phyloP scores from a whole-genome alignment of 2,329 filamentous ascomycete species.

The Monilinia fructigena region DNA sequence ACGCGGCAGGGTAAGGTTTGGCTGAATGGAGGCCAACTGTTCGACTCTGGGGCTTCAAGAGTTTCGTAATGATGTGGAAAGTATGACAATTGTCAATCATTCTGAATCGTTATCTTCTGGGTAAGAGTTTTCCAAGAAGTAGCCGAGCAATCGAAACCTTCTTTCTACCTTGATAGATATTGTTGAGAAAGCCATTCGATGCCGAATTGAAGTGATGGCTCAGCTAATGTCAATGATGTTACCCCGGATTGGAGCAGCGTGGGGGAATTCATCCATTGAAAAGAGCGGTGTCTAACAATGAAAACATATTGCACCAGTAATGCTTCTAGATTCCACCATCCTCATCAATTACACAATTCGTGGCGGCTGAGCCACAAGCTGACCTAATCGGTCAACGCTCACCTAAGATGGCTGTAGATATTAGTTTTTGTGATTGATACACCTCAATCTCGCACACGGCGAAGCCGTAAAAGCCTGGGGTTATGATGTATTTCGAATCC shows the following conservation, averaged over 20 bases:
- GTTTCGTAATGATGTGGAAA: conserved; percentile 10
- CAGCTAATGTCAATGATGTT: neutral
- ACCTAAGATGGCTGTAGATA: neutral
- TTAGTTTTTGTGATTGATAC: neutral
- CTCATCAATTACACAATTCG: neutral
- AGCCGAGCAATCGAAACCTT: neutral
- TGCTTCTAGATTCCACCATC: neutral
- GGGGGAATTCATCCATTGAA: neutral
- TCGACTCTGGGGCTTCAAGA: neutral
- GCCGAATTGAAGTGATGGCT: neutral
- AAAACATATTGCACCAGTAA: neutral
- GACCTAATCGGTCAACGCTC: neutral
- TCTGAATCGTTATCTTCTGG: conserved; percentile 4
- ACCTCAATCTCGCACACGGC: neutral
- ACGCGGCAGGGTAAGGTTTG: neutral
- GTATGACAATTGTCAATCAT: neutral
- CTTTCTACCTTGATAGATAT: neutral
- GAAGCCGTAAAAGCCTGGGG: neutral
- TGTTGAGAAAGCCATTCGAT: conserved; percentile 4
- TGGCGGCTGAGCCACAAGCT: conserved; percentile 14
- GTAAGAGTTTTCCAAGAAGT: neutral
- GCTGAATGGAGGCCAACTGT: neutral
- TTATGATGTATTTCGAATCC: neutral
- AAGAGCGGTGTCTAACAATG: conserved; percentile 1
- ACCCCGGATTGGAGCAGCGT: conserved; percentile 6